Evolutionary conservation across 169 alveolate species (phyloP).

Genomic region (Cryptosporidium bovis): DNA sequence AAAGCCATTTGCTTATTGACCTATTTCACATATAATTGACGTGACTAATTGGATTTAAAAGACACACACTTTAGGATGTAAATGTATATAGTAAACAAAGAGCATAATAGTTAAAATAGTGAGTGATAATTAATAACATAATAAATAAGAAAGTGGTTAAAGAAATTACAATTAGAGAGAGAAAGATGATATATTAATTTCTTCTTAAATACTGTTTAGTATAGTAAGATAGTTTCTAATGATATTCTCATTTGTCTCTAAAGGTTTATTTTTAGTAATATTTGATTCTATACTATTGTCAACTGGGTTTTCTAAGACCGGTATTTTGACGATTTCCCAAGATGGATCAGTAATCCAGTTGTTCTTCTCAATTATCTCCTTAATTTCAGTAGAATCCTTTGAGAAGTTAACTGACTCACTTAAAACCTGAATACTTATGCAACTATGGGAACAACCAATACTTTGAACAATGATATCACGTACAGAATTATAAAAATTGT

Average conservation of each 20-base stretch:
- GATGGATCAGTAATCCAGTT: slow-evolving; percentile 45
- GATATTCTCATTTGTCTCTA: slow-evolving; percentile 29
- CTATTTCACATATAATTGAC: no score
- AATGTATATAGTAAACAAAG: no score
- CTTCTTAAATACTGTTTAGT: slow-evolving; percentile 25
- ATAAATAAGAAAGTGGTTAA: no score
- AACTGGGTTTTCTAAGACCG: slow-evolving; percentile 19
- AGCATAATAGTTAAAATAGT: no score
- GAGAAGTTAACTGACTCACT: slow-evolving; percentile 54
- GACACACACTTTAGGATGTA: no score
- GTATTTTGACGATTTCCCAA: slow-evolving; percentile 43
- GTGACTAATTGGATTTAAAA: no score
- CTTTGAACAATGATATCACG: slow-evolving; percentile 39
- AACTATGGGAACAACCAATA: slow-evolving; percentile 54
- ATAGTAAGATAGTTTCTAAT: slow-evolving; percentile 28
- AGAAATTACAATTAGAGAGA: background rate
- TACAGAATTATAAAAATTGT: slow-evolving; percentile 29
- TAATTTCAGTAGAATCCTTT: slow-evolving; percentile 33
- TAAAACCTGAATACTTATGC: slow-evolving; percentile 41
- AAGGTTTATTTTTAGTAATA: slow-evolving; percentile 22
- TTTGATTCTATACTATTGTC: slow-evolving; percentile 3
- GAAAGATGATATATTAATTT: slow-evolving; percentile 7
- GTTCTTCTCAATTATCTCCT: slow-evolving; percentile 30
- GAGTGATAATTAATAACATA: no score
- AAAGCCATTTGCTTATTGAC: no score